Conservation (phyloP, 805 yeast species). For the Starmera dryadoides region DNA sequence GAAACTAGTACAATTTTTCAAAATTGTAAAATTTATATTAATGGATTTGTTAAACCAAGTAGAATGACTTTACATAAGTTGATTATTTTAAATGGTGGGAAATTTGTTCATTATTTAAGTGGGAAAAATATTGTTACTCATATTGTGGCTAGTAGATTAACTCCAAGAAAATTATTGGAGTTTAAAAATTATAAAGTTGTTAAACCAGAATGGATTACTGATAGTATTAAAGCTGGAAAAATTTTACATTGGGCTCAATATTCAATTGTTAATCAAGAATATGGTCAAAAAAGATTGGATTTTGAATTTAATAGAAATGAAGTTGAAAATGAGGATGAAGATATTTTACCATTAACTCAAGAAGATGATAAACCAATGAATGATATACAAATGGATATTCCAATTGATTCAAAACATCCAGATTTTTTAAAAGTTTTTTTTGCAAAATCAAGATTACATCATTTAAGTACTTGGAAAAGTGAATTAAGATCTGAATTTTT, state of each 20-base stretch:
- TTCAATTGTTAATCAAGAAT: slow-evolving; percentile 41
- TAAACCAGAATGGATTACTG: slow-evolving; percentile 73
- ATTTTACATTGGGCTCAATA: slow-evolving; percentile 69
- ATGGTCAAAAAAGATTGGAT: slow-evolving; percentile 43
- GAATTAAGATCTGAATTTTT: slow-evolving; percentile 59
- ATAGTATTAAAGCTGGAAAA: slow-evolving; percentile 42
- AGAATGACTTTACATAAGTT: slow-evolving; percentile 61
- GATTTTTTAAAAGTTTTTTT: slow-evolving; percentile 67
- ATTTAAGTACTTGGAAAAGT: slow-evolving; percentile 81
- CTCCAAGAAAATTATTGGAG: slow-evolving; percentile 66
- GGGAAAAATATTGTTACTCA: slow-evolving; percentile 78
- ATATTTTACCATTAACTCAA: slow-evolving; percentile 6
- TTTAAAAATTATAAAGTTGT: slow-evolving; percentile 70
- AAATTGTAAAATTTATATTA: slow-evolving; percentile 67
- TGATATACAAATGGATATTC: slow-evolving; percentile 4
- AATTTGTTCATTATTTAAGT: slow-evolving; percentile 56
- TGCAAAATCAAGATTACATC: slow-evolving; percentile 79
- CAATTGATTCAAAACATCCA: slow-evolving; percentile 66
- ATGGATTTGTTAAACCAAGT: slow-evolving; percentile 86
- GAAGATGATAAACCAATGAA: slow-evolving; percentile 5
- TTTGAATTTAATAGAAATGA: slow-evolving; percentile 11
- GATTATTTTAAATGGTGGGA: slow-evolving; percentile 76
- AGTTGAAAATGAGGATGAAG: slow-evolving; percentile 1
- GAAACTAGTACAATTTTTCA: slow-evolving; percentile 37
- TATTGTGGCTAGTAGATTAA: slow-evolving; percentile 69